Evolutionary conservation across 371 early-diverging fungal genomes (phyloP).

Genomic region (Rhizomucor miehei): DNA sequence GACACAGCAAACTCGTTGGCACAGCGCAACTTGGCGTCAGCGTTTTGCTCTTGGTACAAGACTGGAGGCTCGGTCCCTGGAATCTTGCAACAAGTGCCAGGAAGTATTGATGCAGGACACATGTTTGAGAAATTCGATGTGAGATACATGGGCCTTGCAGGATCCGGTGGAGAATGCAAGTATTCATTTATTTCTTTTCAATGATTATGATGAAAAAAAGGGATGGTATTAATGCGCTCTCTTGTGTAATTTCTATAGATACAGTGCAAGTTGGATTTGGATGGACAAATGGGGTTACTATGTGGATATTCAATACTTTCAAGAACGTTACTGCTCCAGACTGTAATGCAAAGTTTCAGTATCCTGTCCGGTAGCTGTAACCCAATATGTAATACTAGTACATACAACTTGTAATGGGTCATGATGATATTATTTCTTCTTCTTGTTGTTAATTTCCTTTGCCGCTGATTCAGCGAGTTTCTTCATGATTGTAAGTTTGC

Average conservation of each 20-base stretch:
- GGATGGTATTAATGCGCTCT: background rate
- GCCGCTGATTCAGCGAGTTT: conserved; percentile 49
- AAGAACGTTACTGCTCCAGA: conserved; percentile 34
- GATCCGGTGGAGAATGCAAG: conserved; percentile 80
- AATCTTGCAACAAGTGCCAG: conserved; percentile 25
- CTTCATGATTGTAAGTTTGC: conserved; percentile 72
- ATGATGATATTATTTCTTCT: conserved; percentile 8
- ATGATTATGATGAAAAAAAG: background rate
- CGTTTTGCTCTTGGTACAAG: conserved; percentile 70
- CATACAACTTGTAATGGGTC: no score
- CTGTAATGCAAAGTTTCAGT: conserved; percentile 14
- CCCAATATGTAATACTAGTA: no score
- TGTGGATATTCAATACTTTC: conserved; percentile 64
- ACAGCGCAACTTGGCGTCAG: conserved; percentile 59
- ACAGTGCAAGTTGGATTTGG: conserved; percentile 87
- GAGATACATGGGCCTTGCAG: conserved; percentile 53
- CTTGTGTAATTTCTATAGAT: conserved; percentile 27
- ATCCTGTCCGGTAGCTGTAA: background rate
- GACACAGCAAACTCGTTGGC: conserved; percentile 51
- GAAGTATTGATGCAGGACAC: conserved; percentile 41
- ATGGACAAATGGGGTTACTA: conserved; percentile 90
- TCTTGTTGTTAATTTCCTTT: conserved; percentile 25
- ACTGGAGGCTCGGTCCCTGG: conserved; percentile 63
- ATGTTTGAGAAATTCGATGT: conserved; percentile 88
- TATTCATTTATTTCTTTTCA: background rate